Evolutionary conservation across 768 basidiomycete genomes (phyloP).

Genomic region (Lactarius psammicola): DNA sequence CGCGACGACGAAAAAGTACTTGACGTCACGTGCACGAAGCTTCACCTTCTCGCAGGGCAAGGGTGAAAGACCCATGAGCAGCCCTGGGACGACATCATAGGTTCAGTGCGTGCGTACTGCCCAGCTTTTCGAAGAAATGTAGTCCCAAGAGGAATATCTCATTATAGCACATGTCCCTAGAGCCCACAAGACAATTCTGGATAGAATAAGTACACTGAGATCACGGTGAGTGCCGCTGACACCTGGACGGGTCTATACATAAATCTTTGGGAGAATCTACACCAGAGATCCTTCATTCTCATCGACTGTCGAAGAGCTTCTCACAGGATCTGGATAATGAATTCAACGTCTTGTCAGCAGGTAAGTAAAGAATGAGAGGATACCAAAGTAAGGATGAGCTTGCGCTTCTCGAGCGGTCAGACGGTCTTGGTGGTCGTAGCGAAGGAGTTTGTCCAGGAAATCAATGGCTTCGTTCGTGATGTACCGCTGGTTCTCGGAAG

Average conservation of each 20-base stretch:
- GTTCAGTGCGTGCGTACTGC: neutral
- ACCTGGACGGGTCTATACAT: slow-evolving; percentile 18
- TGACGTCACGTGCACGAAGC: neutral
- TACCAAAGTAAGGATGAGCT: slow-evolving; percentile 90
- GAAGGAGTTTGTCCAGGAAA: slow-evolving; percentile 90
- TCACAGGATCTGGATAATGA: slow-evolving; percentile 61
- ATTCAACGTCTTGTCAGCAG: slow-evolving; percentile 27
- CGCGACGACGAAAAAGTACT: neutral
- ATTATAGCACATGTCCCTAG: slow-evolving; percentile 23
- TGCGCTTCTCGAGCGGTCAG: slow-evolving; percentile 94
- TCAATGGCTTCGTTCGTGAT: slow-evolving; percentile 97
- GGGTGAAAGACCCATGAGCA: neutral
- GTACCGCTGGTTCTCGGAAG: slow-evolving; percentile 92
- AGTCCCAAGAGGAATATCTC: slow-evolving; percentile 16
- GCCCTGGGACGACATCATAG: neutral
- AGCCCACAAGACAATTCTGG: slow-evolving; percentile 24
- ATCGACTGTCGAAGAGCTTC: slow-evolving; percentile 51
- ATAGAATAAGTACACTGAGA: slow-evolving; percentile 27
- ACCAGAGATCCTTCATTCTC: slow-evolving; percentile 60
- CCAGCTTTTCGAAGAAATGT: neutral
- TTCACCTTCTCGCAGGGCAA: neutral
- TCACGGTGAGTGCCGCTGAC: slow-evolving; percentile 25
- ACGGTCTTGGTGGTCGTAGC: slow-evolving; percentile 97
- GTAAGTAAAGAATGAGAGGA: slow-evolving; percentile 28
- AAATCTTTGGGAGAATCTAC: slow-evolving; percentile 28